Evolutionary conservation across 23 red algal species (phyloP), one percentile per base, ranked within the genome.

Genomic region (Gracilaria gracilis): DNA sequence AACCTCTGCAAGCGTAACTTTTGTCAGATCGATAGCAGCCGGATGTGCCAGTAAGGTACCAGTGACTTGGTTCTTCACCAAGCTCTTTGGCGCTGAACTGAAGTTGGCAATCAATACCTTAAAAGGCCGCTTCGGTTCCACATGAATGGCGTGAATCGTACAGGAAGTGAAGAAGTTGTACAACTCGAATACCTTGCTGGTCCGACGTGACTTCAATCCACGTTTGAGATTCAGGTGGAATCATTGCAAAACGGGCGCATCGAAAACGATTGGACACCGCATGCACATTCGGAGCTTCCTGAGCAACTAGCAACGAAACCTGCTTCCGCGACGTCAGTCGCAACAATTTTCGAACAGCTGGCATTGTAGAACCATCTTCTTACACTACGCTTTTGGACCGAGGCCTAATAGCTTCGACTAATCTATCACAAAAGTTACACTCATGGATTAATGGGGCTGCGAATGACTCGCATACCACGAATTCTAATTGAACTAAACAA

Each of bases 21-120:
- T 61, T 9, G 75, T 79, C 4, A 32, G 35, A 8, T 6, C 23
- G 1, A 79, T 49, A 2, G 46, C 50, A 4, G 9, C 38, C 33
- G 38, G 38, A 24, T 57, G 75, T 16, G 75, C 36, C 32, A 79
- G 36, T 31, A 51, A 4, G 1, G 75, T 29, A 25, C 46, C 38
- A 79, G 50, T 57, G 1, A 54, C 50, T 57, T 79, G 75, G 11
- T 24, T 79, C 50, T 79, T 79, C 33, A 79, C 75, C 46, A 79
- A 54, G 51, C 0, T 8, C 42, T 57, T 13, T 0, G 0, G 29
- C 0, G 27, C 31, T 4, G 38, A 21, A 1, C 84, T 13, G 0
- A 87, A 50, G 47, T 87, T 75, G 9, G 67, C 66, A 0, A 87
- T 0, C 13, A 58, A 39, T 29, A 87, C 66, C 38, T 57, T 7